A percentile compares a stretch with the other conserved stretches of the same genome.
phyloP scores from a whole-genome alignment of 345 rosid species.

The Draba incana region DNA sequence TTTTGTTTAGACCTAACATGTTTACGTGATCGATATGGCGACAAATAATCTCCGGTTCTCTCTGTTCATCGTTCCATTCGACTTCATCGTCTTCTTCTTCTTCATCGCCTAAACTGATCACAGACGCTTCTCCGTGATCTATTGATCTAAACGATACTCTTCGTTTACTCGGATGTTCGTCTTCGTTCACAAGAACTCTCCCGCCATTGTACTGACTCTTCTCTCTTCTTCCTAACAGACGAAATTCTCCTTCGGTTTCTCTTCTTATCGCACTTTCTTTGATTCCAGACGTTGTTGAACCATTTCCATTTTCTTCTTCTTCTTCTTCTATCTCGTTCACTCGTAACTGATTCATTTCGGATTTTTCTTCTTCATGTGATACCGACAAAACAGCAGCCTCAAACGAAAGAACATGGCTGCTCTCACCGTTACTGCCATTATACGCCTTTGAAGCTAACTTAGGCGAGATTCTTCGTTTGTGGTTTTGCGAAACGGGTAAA shows the following conservation, averaged over 20 bases:
- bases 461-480: constrained; percentile 60
- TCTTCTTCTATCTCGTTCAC: constrained; percentile 83
- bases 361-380: constrained; percentile 69
- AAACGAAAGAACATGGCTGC: constrained; percentile 69
- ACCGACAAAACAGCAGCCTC: constrained; percentile 95
- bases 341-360: constrained; percentile 38
- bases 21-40: constrained; percentile 89
- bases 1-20: constrained; percentile 94
- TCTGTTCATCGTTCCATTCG: constrained; percentile 71
- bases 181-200: constrained; percentile 77
- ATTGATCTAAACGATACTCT: constrained; percentile 91
- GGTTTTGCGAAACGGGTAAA: constrained; percentile 68
- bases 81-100: constrained; percentile 66
- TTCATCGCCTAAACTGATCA: constrained; percentile 67
- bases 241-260: constrained; percentile 99
- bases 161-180: constrained; percentile 78
- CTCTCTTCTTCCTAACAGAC: constrained; percentile 89
- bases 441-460: constrained; percentile 57
- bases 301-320: constrained; percentile 50
- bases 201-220: constrained; percentile 70
- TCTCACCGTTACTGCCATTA: constrained; percentile 67
- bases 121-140: constrained; percentile 74
- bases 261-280: constrained; percentile 98
- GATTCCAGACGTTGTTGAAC: constrained; percentile 53
- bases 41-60: constrained; percentile 88